Percentiles rank a stretch among this genome's conserved stretches.
Conservation (phyloP, 371 early-diverging fungal species). For the Mycotypha africana region DNA sequence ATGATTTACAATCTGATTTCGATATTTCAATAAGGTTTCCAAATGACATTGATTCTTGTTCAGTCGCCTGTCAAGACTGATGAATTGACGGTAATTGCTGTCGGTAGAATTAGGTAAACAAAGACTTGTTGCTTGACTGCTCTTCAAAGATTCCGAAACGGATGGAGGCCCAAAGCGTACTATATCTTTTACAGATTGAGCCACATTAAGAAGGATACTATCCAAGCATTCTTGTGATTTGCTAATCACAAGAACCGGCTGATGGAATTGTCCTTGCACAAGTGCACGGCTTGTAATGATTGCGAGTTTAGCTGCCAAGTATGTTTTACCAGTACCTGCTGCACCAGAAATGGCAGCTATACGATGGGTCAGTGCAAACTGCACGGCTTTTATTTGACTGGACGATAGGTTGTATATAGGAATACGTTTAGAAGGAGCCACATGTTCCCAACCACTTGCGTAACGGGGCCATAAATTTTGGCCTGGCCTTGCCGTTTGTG, state of each 20-base stretch:
- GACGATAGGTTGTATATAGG: constrained; percentile 25
- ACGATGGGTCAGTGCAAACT: constrained; percentile 28
- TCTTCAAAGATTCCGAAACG: constrained; percentile 1
- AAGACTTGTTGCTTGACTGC: constrained; percentile 13
- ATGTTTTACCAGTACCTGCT: constrained; percentile 40
- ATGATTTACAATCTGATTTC: constrained; percentile 6
- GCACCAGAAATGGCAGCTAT: constrained; percentile 31
- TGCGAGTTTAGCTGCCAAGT: constrained; percentile 26
- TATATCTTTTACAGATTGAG: constrained; percentile 14
- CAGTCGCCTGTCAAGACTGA: constrained; percentile 14
- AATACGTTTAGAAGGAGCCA: constrained; percentile 4
- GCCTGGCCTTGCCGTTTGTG: constrained; percentile 5
- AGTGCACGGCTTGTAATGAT: constrained; percentile 23
- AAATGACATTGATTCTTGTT: constrained; percentile 14
- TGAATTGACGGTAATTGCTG: constrained; percentile 14
- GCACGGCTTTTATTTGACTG: constrained; percentile 27
- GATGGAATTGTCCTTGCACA: constrained; percentile 18
- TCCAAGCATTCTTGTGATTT: constrained; percentile 23
- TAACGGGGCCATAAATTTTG: constrained; percentile 22
- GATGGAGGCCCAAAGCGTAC: constrained; percentile 24
- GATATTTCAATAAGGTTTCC: constrained; percentile 12
- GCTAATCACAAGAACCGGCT: constrained; percentile 29
- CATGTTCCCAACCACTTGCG: constrained; percentile 1
- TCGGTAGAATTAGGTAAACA: constrained; percentile 10
- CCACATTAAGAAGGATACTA: constrained; percentile 12